Base-by-base conservation (phyloP, 768 basidiomycete genomes). In the Cubamyces lactineus region DNA sequence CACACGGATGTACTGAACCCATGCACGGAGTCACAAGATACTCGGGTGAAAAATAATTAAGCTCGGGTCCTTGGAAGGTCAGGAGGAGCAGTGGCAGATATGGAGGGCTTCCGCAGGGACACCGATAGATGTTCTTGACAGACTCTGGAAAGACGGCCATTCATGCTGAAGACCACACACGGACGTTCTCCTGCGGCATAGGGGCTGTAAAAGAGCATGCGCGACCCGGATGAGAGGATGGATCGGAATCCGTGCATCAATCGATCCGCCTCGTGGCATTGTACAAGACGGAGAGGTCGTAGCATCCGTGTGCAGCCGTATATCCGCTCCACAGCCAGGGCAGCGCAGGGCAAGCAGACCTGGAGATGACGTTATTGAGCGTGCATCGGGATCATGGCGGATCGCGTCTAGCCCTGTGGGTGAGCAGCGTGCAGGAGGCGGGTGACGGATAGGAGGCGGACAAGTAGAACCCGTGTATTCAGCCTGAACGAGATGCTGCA, bases 261-360 rank as follows among this genome's bases (percentile, higher is more conserved):
- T 53, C 41, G 53, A 53, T 53, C 41, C 11, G 39, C 53, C 53
- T 53, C 53, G 53, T 53, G 53, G 51, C 51, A 41, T 53, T 34
- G 21, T 34, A 12, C 38, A 19, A 53, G n/a, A 39, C n/a, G 19
- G 12, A 23, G 39, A 24, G 23, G 24, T 11, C 15, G 5, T 41
- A n/a, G 17, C 38, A 24, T 6, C 53, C 41, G 53, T 2, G 16
- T 28, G 17, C 38, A 41, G 3, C 53, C 53, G 53, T 7, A 8
- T 19, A 28, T 30, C 53, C 53, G 53, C 40, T 53, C 53, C 53
- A 53, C 23, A 3, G 17, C 26, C 53, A 9, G n/a, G 51, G 51
- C 30, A 26, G 21, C 23, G 24, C 16, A 24, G 15, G 41, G 40
- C 9, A 2, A 17, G 23, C 16, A 21, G 5, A 23, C 23, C 53